Evolutionary conservation across 129 eudicot species (phyloP), one percentile per base, ranked within the genome.

Genomic region (Centaurea solstitialis): DNA sequence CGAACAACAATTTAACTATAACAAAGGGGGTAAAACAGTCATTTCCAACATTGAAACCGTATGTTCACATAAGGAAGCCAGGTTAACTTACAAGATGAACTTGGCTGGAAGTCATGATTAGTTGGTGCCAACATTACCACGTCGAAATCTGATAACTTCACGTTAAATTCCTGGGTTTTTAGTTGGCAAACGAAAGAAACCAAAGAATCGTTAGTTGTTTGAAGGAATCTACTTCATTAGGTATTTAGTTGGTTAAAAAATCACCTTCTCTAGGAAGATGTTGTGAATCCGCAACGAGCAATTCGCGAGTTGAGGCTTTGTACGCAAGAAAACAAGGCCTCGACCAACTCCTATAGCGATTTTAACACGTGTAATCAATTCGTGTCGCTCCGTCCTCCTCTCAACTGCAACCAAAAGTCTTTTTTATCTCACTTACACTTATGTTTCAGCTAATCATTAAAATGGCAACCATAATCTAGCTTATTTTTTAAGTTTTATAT

Each of bases 321-420:
- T 69, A 33, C 18, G 76, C 84, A 81, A 66, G 80, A 65, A 81
- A 66, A 35, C 79, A 66, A 81, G 84, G 61, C 84, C 80, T 45
- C 79, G 80, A 81, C 68, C 84, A 64, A 73, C 38, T 74, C 84
- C 84, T 24, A 72, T 35, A 23, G 79, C 74, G 28, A 81, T 81
- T 47, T 74, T 81, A 28, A 81, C 53, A 20, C 84, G 67, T 41
- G 75, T 73, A 65, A 65, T 5, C 41, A 74, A 30, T 9, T 13
- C 45, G 68, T 72, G 79, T 17, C 23, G 37, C 35, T 73, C 79
- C 26, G 68, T 53, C 26, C 57, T 11, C 45, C 47, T 45, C 26
- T 73, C 68, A 73, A 38, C 84, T 81, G 68, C 84, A 81, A 64
- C 30, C 30, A 26, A 26, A n/a, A 26, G 30, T 26, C 30, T 26